phyloP scores from a whole-genome alignment of 345 rosid species.

The Pugionium cornutum region DNA sequence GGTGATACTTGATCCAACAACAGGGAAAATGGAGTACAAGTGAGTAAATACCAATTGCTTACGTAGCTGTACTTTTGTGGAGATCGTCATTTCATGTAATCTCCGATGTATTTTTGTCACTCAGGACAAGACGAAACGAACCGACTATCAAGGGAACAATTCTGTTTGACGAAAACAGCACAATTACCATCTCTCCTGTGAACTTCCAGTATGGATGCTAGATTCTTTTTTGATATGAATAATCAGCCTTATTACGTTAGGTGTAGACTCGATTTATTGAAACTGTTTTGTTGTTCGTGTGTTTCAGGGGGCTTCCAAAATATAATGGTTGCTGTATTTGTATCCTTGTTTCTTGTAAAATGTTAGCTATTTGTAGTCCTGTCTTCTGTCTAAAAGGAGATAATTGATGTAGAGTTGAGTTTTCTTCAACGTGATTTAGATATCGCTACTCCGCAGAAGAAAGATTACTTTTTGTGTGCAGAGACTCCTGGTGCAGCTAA shows the following conservation, averaged over 20 bases:
- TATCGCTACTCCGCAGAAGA: slow-evolving; percentile 96
- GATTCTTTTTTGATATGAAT: not conserved
- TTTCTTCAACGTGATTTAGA: slow-evolving; percentile 60
- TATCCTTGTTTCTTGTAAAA: slow-evolving; percentile 56
- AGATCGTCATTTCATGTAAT: not conserved
- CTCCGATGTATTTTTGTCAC: slow-evolving; percentile 9
- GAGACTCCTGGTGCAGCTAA: slow-evolving; percentile 98
- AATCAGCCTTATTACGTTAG: not conserved
- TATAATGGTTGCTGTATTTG: slow-evolving; percentile 96
- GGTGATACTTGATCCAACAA: slow-evolving; percentile 95
- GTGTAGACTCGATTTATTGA: slow-evolving; percentile 11
- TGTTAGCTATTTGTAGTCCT: slow-evolving; percentile 4
- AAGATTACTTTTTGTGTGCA: slow-evolving; percentile 92
- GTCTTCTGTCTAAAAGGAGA: not conserved
- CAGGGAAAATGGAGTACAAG: slow-evolving; percentile 96
- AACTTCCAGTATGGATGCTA: slow-evolving; percentile 80
- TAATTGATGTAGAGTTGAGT: slow-evolving; percentile 7
- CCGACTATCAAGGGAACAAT: slow-evolving; percentile 83
- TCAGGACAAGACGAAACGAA: slow-evolving; percentile 87
- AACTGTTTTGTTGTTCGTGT: slow-evolving; percentile 31
- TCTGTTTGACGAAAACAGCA: slow-evolving; percentile 83
- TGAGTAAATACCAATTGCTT: slow-evolving; percentile 45
- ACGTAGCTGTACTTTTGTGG: slow-evolving; percentile 6
- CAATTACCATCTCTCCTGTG: slow-evolving; percentile 81
- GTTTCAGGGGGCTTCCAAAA: slow-evolving; percentile 87